Conservation (phyloP, 2,329 filamentous ascomycete genomes). For the Cordyceps farinosa region DNA sequence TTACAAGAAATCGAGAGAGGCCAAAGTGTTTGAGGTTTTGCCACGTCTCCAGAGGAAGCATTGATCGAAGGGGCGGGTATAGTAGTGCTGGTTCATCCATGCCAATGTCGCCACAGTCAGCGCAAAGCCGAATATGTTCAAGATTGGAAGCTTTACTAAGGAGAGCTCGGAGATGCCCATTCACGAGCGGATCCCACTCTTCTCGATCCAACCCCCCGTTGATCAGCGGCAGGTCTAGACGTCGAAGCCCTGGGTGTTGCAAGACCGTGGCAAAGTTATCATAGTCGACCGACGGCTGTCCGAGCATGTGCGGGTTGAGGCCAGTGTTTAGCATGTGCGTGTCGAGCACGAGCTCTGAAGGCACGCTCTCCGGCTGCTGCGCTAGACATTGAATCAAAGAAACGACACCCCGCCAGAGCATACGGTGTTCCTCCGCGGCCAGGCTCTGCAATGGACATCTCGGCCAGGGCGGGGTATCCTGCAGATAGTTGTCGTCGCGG, state of each 20-base stretch:
- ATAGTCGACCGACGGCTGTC: constrained; percentile 11
- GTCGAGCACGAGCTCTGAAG: constrained; percentile 32
- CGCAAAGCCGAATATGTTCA: constrained; percentile 15
- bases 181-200: neutral
- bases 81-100: too few relatives aligned
- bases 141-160: neutral
- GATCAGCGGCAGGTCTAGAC: constrained; percentile 27
- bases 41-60: constrained; percentile 27
- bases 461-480: neutral
- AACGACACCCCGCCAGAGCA: neutral
- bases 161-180: neutral
- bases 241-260: constrained; percentile 25
- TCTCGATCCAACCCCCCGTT: neutral
- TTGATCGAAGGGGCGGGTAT: constrained; percentile 21
- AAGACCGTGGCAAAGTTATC: neutral
- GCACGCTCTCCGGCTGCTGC: constrained; percentile 20
- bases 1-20: constrained; percentile 26
- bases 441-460: neutral
- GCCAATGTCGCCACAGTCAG: too few relatives aligned
- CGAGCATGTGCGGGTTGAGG: constrained; percentile 29
- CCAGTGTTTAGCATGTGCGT: constrained; percentile 25
- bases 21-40: constrained; percentile 26
- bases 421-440: neutral
- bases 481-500: neutral
- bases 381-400: neutral